Percentiles rank a stretch among this genome's conserved stretches.
Evolutionary conservation across 2,329 filamentous ascomycete species (phyloP).

Genomic region (Tolypocladium nubicola): DNA sequence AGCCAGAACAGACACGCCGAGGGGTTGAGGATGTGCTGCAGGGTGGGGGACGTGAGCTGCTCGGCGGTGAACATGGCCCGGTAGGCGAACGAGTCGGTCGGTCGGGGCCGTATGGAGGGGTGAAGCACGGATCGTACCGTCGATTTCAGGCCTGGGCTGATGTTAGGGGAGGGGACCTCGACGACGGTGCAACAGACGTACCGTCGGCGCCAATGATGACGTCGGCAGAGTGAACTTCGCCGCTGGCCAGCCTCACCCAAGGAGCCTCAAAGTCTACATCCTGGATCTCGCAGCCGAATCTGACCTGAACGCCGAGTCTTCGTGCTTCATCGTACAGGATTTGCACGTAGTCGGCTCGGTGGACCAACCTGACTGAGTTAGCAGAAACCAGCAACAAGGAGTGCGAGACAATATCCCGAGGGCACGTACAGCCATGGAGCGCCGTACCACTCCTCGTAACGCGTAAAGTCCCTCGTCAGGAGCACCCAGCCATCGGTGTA

Average conservation of each 20-base stretch:
- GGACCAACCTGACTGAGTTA: constrained; percentile 4
- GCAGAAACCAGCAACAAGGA: neutral
- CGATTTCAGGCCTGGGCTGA: constrained; percentile 3
- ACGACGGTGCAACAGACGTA: neutral
- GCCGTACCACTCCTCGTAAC: constrained; percentile 6
- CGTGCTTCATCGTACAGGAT: constrained; percentile 6
- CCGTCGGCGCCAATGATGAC: constrained; percentile 8
- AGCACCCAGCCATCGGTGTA: constrained; percentile 1
- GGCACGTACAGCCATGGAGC: constrained; percentile 9
- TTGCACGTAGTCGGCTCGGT: constrained; percentile 7
- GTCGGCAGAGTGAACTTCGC: constrained; percentile 4
- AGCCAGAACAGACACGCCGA: constrained; percentile 2
- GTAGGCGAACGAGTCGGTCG: constrained; percentile 6
- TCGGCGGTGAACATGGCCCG: constrained; percentile 2
- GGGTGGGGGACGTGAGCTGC: constrained; percentile 1
- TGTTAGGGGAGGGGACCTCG: neutral
- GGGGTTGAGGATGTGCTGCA: neutral
- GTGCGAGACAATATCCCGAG: neutral
- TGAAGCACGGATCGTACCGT: constrained; percentile 4
- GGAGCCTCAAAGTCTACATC: constrained; percentile 4
- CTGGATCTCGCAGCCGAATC: constrained; percentile 3
- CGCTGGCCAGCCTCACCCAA: constrained; percentile 1
- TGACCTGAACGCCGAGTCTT: constrained; percentile 3
- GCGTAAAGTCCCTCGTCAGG: constrained; percentile 3
- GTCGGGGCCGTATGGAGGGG: neutral